A percentile compares a stretch with the other conserved stretches of the same genome.
Conservation (phyloP, 495 filamentous ascomycete species). For the Evansstolkia leycettana region DNA sequence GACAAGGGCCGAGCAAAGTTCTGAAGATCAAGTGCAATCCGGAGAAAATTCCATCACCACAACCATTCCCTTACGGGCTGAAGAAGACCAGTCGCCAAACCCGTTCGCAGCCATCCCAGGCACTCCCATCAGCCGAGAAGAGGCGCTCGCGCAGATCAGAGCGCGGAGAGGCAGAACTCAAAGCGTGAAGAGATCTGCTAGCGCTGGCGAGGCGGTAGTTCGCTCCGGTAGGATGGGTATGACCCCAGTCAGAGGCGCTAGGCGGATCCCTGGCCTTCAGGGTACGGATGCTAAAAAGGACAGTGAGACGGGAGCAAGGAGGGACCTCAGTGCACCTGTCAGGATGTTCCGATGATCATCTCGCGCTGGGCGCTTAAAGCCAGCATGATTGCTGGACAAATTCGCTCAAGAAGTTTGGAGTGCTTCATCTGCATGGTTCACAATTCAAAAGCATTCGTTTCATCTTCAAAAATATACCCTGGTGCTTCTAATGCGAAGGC, state of each 20-base stretch:
- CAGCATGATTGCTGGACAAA: constrained; percentile 6
- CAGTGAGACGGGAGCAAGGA: constrained; percentile 17
- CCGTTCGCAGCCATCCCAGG: constrained; percentile 19
- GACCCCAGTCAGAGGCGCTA: constrained; percentile 16
- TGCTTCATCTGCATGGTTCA: no score
- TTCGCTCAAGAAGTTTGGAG: not conserved
- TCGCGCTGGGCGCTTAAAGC: no score
- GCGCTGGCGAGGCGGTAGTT: constrained; percentile 22
- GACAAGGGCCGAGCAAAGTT: not conserved
- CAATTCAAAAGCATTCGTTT: constrained; percentile 12
- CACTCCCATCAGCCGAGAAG: constrained; percentile 35
- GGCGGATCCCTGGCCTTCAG: constrained; percentile 26
- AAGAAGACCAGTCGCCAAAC: constrained; percentile 12
- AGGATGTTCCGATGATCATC: constrained; percentile 16
- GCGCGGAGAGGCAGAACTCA: constrained; percentile 34
- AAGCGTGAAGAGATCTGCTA: constrained; percentile 32
- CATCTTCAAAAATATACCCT: constrained; percentile 14
- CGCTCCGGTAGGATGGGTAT: constrained; percentile 14
- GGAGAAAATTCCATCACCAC: constrained; percentile 12
- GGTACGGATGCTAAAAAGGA: constrained; percentile 16
- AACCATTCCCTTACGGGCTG: constrained; percentile 22
- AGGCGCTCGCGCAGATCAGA: constrained; percentile 39
- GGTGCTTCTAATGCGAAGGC: constrained; percentile 8
- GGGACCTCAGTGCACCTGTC: constrained; percentile 30
- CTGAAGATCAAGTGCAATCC: not conserved